Base-by-base conservation (phyloP, 306 rosid genomes). In the Carpinus viminea region DNA sequence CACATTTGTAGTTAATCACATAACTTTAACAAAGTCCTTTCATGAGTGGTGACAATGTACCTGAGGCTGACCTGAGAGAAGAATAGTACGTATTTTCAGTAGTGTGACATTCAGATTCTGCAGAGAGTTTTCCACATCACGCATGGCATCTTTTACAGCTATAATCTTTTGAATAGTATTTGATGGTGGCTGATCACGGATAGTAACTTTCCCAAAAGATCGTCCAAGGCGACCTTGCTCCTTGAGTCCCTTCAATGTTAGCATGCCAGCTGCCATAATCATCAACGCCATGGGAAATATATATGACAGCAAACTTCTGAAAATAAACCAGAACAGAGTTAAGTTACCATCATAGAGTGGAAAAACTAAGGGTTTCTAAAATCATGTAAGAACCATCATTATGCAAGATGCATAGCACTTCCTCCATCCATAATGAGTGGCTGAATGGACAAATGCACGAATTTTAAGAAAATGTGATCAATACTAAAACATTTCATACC, bases 161-260 rank as follows among this genome's bases (percentile, higher is more conserved):
- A 95, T 91, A 55, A 95, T 89, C 86, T 95, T 95, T 81, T 95
- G 93, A 80, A 95, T 87, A 60, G 98, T 95, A 86, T 92, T 95
- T 54, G 98, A 92, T 72, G 98, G 98, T 50, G 97, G 97, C 81
- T 95, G 98, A 83, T 95, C 97, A 53, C 81, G 91, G 72, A 95
- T 90, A 5, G 84, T 92, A 74, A 95, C 92, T 84, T 79, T 81
- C 68, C 95, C 97, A 50, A 95, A 95, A 78, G 88, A 86, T 64
- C 98, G 86, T 54, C 98, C 97, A 71, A 95, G 97, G 81, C 98
- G 97, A 55, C 98, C 98, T 88, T 95, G 98, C 84, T 92, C 92
- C 89, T 83, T 95, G 46, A 95, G 91, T 76, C 97, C 89, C 89
- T 93, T 91, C 60, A 95, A 71, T 62, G 91, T 88, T 74, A 92